phyloP scores from a whole-genome alignment of 2,329 filamentous ascomycete genomes.

The Penicillium polonicum region DNA sequence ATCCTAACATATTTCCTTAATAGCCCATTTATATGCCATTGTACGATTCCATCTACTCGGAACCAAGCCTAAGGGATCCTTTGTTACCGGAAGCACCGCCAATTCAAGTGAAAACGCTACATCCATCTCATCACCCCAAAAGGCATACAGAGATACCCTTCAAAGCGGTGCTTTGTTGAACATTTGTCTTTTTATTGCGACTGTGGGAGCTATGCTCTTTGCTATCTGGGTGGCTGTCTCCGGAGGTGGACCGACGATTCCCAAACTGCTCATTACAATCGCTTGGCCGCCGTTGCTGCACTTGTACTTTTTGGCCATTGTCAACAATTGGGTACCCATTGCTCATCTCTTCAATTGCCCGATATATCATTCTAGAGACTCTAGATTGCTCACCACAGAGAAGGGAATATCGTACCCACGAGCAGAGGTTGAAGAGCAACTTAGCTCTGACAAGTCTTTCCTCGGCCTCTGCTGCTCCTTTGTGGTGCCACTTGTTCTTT shows the following conservation, averaged over 20 bases:
- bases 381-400: neutral
- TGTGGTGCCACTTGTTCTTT: neutral
- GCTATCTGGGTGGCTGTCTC: neutral
- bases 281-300: slow-evolving; percentile 28
- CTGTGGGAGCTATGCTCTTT: slow-evolving; percentile 3
- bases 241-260: neutral
- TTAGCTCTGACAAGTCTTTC: neutral
- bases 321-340: slow-evolving; percentile 24
- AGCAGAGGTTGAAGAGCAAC: neutral
- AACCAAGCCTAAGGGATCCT: slow-evolving; percentile 30
- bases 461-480: neutral
- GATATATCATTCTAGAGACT: neutral
- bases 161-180: slow-evolving; percentile 22
- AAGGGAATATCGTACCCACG: neutral
- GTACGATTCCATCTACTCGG: slow-evolving; percentile 25
- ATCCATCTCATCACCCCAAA: slow-evolving; percentile 2
- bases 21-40: slow-evolving; percentile 26
- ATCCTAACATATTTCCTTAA: neutral
- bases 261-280: slow-evolving; percentile 14
- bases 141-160: slow-evolving; percentile 16
- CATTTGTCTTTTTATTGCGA: slow-evolving; percentile 14
- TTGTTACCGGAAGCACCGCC: slow-evolving; percentile 30
- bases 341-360: slow-evolving; percentile 22
- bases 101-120: slow-evolving; percentile 26
- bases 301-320: slow-evolving; percentile 17